Evolutionary conservation across 108 stramenopile species (phyloP), one percentile per base, ranked within the genome.

Genomic region (Skeletonema grethae): DNA sequence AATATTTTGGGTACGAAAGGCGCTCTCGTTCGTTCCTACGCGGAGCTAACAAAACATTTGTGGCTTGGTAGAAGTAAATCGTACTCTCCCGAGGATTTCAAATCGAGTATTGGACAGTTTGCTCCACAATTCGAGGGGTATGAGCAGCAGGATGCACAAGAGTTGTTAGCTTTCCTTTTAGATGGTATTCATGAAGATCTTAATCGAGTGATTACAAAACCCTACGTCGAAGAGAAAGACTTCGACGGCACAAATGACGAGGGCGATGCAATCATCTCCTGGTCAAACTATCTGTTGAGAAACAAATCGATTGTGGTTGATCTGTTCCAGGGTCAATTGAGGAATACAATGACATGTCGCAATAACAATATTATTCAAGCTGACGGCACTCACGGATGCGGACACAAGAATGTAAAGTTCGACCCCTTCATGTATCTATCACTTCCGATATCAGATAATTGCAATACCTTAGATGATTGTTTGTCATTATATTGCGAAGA

Each of bases 61-160:
- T 98, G 99, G 99, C 64, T 90, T 10, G 88, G 89, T 0, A 20
- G 79, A 64, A 31, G 72, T 50, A 9, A 22, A 22, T 72, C 56
- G 24, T 89, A 65, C 29, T 31, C 38, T 22, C 71, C 91, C 7
- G 90, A 91, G 2, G 30, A 66, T 7, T 90, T 95, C 11, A 90
- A 90, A 0, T 93, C 91, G 60, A 91, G 88, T 55, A 65, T 79
- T 18, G 61, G 46, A 11, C 82, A 91, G 28, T 86, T 98, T 24
- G 94, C 92, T 20, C 93, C 88, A 22, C 90, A 88, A 81, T 98
- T 99, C 72, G 85, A 90, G 38, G 63, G 91, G 7, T 96, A 95
- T 2, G 85, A 92, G 32, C 97, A 99, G 86, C 97, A 99, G 82
- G 99, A 99, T 62, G 92, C 96, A 7, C 99, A 99, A 73, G 99